phyloP scores from a whole-genome alignment of 2,329 filamentous ascomycete genomes.

The Hyphodiscus sp. region DNA sequence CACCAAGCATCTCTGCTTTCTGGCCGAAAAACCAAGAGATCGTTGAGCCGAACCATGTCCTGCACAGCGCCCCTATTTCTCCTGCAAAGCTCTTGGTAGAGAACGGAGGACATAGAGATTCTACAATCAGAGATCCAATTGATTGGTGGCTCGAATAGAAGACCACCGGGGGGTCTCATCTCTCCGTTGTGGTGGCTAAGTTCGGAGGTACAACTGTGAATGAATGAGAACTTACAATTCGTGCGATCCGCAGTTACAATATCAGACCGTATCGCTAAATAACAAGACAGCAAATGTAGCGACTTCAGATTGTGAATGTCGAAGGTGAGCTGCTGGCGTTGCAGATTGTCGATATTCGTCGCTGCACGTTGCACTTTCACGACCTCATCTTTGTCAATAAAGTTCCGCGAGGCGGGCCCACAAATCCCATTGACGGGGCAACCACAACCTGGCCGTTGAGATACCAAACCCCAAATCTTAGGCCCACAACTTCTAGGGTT shows the following conservation, averaged over 20 bases:
- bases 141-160: conserved; percentile 3
- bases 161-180: neutral
- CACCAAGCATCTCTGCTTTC: neutral
- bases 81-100: conserved; percentile 3
- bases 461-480: neutral
- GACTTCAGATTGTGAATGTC: neutral
- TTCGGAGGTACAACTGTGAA: neutral
- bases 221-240: conserved; percentile 3
- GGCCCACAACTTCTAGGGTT: neutral
- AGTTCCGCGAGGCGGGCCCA: neutral
- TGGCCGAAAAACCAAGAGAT: neutral
- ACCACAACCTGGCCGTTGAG: neutral
- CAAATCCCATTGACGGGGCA: neutral
- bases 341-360: neutral
- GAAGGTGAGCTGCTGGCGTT: neutral
- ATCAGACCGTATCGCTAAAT: neutral
- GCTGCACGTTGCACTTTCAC: neutral
- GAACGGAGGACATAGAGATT: neutral
- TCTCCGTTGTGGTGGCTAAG: neutral
- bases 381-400: neutral
- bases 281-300: neutral
- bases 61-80: neutral
- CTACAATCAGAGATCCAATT: conserved; percentile 9
- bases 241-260: neutral
- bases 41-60: neutral